Base-by-base conservation (phyloP, 805 yeast genomes). In the Teunomyces barrocoloradensis region DNA sequence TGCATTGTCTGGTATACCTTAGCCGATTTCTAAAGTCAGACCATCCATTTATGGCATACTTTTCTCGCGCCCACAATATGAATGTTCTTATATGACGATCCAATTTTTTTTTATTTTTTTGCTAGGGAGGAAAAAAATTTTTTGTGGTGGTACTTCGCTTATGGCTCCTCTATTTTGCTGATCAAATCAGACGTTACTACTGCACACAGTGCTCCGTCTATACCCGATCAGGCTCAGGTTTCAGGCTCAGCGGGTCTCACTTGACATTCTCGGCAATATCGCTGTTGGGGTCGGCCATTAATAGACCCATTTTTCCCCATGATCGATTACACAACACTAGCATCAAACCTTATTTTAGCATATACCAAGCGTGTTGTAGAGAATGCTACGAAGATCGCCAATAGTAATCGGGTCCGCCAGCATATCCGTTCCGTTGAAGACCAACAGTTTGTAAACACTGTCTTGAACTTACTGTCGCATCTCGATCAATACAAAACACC, bases 401-500 rank as follows among this genome's bases (percentile, higher is more conserved):
- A 25, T 12, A 40, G 17, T 29, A 40, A n/a, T 25, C n/a, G 12
- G 2, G 12, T 27, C 15, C 6, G 13, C 23, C 20, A n/a, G 33
- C 34, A 17, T 27, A 28, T 27, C 33, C 33, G 32, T 21, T 33
- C 13, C 38, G 13, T 4, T 23, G 34, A 18, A 2, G 48, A 41
- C 32, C 45, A 42, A 6, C 39, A 38, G 9, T 48, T 52, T 39
- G 46, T 32, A 33, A 36, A 23, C 5, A n/a, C 46, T n/a, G 27
- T 43, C 15, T 5, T 39, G 20, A 15, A 9, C 28, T 29, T 47
- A 20, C n/a, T 43, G n/a, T 5, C 17, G 3, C n/a, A 11, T 15
- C 25, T 53, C 41, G 17, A 11, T 13, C 32, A 39, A 37, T 58
- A 58, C 42, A 42, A 46, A 13, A 43, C 42, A 30, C 55, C 55